phyloP scores from a whole-genome alignment of 106 monocot species.

The Amphibolis antarctica region DNA sequence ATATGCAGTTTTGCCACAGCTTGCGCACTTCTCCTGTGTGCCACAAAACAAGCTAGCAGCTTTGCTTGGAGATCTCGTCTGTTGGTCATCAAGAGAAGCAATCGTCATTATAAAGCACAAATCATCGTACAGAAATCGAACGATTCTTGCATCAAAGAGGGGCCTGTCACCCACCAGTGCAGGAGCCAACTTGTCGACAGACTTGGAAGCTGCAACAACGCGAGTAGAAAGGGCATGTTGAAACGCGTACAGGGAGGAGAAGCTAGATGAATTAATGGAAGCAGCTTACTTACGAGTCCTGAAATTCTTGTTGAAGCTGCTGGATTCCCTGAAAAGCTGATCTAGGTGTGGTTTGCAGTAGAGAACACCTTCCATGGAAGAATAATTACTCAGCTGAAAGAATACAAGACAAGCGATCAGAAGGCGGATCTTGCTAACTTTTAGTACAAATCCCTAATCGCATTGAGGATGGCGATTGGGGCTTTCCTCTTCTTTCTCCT shows the following conservation, averaged over 20 bases:
- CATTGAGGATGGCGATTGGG: too few relatives aligned
- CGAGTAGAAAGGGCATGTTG: not conserved
- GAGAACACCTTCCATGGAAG: slow-evolving; percentile 28
- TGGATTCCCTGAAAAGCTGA: slow-evolving; percentile 24
- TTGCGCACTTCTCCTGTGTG: slow-evolving; percentile 29
- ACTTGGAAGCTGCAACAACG: slow-evolving; percentile 17
- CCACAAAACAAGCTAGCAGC: slow-evolving; percentile 30
- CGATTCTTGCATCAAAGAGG: not conserved
- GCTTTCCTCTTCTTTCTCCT: too few relatives aligned
- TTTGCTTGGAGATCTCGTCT: slow-evolving; percentile 25
- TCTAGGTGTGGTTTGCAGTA: slow-evolving; percentile 30
- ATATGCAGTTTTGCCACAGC: slow-evolving; percentile 30
- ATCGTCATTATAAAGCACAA: not conserved
- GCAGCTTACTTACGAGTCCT: slow-evolving; percentile 16
- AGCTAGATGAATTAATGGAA: too few relatives aligned
- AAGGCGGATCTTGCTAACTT: too few relatives aligned
- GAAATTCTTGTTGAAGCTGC: slow-evolving; percentile 24
- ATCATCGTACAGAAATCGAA: not conserved
- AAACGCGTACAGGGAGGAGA: not conserved
- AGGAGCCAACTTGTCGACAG: slow-evolving; percentile 16
- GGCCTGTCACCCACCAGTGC: slow-evolving; percentile 8
- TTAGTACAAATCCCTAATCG: too few relatives aligned
- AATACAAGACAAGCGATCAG: not conserved
- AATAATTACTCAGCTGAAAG: slow-evolving; percentile 18
- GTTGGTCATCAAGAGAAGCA: not conserved